These are phyloP conservation scores for Penicillium alfredii DNA, from an alignment of 495 filamentous ascomycete genomes.

Conservation along the genomic window DNA sequence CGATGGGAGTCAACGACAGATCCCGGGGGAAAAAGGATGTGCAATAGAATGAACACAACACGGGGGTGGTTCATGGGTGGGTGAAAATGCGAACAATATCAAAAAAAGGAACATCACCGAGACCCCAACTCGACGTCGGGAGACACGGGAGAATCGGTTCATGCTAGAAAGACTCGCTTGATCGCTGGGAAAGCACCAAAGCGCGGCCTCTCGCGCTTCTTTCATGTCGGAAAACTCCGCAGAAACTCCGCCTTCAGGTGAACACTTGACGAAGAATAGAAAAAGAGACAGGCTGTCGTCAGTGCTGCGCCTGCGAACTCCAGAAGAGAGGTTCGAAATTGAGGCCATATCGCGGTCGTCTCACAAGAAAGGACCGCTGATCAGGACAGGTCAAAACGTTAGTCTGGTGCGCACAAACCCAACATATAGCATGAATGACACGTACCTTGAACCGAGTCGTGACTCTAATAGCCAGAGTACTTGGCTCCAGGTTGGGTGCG, in stretches of 20 bases:
- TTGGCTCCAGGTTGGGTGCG: slow-evolving; percentile 7
- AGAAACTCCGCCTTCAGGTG: slow-evolving; percentile 12
- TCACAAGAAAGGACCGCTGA: slow-evolving; percentile 4
- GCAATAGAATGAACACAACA: background rate
- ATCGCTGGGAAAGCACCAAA: slow-evolving; percentile 18
- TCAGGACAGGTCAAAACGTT: too few relatives aligned
- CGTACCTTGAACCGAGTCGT: slow-evolving; percentile 7
- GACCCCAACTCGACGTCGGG: slow-evolving; percentile 12
- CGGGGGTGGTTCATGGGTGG: too few relatives aligned
- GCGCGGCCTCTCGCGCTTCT: slow-evolving; percentile 9
- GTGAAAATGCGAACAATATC: too few relatives aligned
- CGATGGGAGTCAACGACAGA: slow-evolving; percentile 3
- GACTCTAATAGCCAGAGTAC: slow-evolving; percentile 10
- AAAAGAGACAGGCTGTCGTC: background rate
- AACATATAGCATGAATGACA: background rate
- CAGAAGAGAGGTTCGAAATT: slow-evolving; percentile 2
- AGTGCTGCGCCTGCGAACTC: slow-evolving; percentile 9
- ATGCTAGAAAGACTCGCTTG: slow-evolving; percentile 13
- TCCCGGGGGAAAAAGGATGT: slow-evolving; percentile 1
- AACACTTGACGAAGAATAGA: slow-evolving; percentile 2
- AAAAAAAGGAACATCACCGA: slow-evolving; percentile 12
- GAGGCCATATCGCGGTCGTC: slow-evolving; percentile 3
- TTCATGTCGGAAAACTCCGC: slow-evolving; percentile 12
- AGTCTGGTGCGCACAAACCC: too few relatives aligned
- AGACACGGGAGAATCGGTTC: slow-evolving; percentile 10